Conservation (phyloP, 306 rosid species). For the Vachellia collinsii region DNA sequence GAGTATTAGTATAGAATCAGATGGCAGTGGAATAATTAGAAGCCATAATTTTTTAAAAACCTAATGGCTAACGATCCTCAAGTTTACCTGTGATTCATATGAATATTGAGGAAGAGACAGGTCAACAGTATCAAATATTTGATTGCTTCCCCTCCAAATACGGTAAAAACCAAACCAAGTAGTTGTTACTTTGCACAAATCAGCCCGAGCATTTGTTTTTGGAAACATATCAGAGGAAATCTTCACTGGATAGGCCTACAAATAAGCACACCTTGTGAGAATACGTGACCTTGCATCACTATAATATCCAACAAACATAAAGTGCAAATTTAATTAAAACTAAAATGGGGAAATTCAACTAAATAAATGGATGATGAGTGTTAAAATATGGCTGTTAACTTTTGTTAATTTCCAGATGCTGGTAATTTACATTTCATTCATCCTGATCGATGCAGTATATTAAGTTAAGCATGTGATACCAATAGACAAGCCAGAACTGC, state of each 20-base stretch:
- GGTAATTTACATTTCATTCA: conserved; percentile 13
- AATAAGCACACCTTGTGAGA: conserved; percentile 18
- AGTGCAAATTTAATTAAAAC: conserved; percentile 18
- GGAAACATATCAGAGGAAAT: conserved; percentile 45
- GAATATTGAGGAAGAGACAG: conserved; percentile 79
- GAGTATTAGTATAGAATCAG: conserved; percentile 22
- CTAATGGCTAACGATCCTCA: not conserved
- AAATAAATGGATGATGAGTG: not conserved
- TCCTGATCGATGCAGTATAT: not conserved
- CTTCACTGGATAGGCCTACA: conserved; percentile 74
- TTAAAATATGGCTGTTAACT: conserved; percentile 3
- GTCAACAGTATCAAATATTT: conserved; percentile 68
- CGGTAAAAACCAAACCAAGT: conserved; percentile 88
- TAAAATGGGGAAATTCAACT: conserved; percentile 22
- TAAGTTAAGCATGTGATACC: conserved; percentile 2
- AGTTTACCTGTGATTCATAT: conserved; percentile 72
- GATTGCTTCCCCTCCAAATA: conserved; percentile 66
- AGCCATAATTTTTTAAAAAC: not conserved
- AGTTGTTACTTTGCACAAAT: conserved; percentile 79
- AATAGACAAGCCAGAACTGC: not conserved
- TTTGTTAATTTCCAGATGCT: not conserved
- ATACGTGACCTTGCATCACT: conserved; percentile 25
- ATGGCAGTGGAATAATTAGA: conserved; percentile 26
- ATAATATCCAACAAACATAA: conserved; percentile 23
- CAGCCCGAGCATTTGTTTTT: conserved; percentile 65